Evolutionary conservation across 2,329 filamentous ascomycete species (phyloP), one percentile per base, ranked within the genome.

Genomic region (Pezicula rhizophila): DNA sequence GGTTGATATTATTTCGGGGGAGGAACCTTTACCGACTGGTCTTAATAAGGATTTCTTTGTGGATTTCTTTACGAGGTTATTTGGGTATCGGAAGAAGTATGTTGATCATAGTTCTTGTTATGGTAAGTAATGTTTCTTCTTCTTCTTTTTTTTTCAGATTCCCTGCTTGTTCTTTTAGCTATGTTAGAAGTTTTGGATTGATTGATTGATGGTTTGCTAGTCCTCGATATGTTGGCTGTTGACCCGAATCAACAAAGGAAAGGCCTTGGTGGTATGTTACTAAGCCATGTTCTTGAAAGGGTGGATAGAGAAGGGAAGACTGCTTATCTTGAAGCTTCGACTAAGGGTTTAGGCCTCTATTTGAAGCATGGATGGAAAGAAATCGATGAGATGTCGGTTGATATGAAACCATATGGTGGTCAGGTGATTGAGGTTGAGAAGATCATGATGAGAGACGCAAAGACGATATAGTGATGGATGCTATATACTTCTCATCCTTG

Each of bases 301-400:
- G 47, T 33, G 12, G 47, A 49, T 25, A 45, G 34, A n/a, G 41
- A 49, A 14, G 37, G 37, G 8, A 41, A 17, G 37, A 45, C 38
- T 20, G 40, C 42, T 31, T 49, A 38, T 33, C 20, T 49, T 12
- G 31, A 49, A 17, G 42, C 41, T 7, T 38, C 31, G 4, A 17
- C 12, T 7, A 26, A 42, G n/a, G 47, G 47, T n/a, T 17, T 45
- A 12, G 47, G 47, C 8, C 18, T 49, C 18, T 49, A 49, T 34
- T 12, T 45, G 34, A 49, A 45, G 25, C 34, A 34, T n/a, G 47
- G 47, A 2, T 49, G 47, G 47, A 25, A 18, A 25, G 41, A 17
- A 25, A 41, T 49, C 5, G 47, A 49, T 15, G 47, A 45, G 17
- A 49, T 49, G 12, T n/a, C 26, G 12, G 34, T 49, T 17, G 47